Evolutionary conservation across 2,329 filamentous ascomycete genomes (phyloP), one percentile per base, ranked within the genome.

Genomic region (Knufia petricola): DNA sequence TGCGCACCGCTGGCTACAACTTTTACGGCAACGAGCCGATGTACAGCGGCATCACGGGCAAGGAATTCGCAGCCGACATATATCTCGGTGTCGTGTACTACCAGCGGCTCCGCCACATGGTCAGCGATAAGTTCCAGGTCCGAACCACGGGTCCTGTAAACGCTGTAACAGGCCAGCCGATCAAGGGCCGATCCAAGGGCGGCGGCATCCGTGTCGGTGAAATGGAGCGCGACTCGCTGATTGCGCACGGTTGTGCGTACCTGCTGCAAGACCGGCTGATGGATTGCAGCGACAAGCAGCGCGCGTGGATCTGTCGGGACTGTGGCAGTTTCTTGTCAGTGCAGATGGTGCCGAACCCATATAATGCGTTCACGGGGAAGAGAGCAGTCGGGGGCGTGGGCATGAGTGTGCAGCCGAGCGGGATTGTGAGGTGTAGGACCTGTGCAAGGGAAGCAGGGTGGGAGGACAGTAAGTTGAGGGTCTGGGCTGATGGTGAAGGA

Each of bases 51-150:
- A 90, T 96, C 65, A 98, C 92, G 0, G 92, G 92, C 53, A 82
- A 94, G 65, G 90, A 96, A 67, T 82, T 98, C 34, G 82, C 82
- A 17, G 90, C 88, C 4, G 92, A 98, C 64, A 96, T 98, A 62
- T 98, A 94, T 70, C 80, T 96, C 51, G 92, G 92, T 40, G 82
- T 95, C 9, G 92, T 98, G 52, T 96, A 96, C 75, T 98, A 98
- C 75, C 92, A 98, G 70, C 83, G 92, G 66, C 77, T 98, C 52
- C 78, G 92, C 65, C 92, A 98, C 82, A 98, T 98, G 92, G 92
- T 98, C 49, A 96, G 95, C 77, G 92, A 98, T 69, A 98, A 98
- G 70, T 98, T 86, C 75, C 92, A 98, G 68, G 92, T 96, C 49
- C 82, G 92, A 67, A 96, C 92, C 2, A 96, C 92, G 0, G 92